Conservation (phyloP, 352 stramenopile species). For the Phytopythium ostracodes region DNA sequence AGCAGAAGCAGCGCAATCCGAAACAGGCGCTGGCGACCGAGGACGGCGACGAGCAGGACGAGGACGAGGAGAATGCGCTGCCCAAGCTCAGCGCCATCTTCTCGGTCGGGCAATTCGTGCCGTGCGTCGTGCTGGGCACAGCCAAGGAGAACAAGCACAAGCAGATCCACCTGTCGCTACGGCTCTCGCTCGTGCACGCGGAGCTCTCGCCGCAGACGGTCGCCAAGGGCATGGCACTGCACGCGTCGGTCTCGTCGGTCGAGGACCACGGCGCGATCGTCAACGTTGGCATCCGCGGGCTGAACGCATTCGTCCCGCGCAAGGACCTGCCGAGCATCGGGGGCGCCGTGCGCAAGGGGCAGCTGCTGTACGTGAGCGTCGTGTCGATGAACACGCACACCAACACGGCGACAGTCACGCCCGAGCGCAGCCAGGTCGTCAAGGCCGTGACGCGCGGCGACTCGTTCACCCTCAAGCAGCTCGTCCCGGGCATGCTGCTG, state of each 20-base stretch:
- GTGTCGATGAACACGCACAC: constrained; percentile 76
- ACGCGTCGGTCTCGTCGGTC: constrained; percentile 85
- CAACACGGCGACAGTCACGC: constrained; percentile 64
- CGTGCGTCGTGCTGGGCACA: constrained; percentile 71
- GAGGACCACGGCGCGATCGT: constrained; percentile 95
- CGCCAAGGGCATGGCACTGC: constrained; percentile 67
- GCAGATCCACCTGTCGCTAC: constrained; percentile 90
- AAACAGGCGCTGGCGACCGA: not conserved
- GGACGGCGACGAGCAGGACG: not conserved
- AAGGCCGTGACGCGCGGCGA: constrained; percentile 82
- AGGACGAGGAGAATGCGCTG: constrained; percentile 29
- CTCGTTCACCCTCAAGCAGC: constrained; percentile 83
- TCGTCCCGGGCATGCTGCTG: constrained; percentile 91
- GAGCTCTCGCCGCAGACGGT: constrained; percentile 61
- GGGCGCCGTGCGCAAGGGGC: constrained; percentile 36
- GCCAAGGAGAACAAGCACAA: constrained; percentile 74
- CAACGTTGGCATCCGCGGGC: constrained; percentile 82
- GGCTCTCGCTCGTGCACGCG: constrained; percentile 81
- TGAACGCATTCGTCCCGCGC: constrained; percentile 71
- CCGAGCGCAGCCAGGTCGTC: constrained; percentile 52
- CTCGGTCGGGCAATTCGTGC: constrained; percentile 78
- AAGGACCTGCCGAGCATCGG: constrained; percentile 54
- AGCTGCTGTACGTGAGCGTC: constrained; percentile 69
- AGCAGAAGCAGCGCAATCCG: constrained; percentile 13
- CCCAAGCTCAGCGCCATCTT: constrained; percentile 60